phyloP scores from a whole-genome alignment of 1,139 yeast species.

The Suhomyces kunorum region DNA sequence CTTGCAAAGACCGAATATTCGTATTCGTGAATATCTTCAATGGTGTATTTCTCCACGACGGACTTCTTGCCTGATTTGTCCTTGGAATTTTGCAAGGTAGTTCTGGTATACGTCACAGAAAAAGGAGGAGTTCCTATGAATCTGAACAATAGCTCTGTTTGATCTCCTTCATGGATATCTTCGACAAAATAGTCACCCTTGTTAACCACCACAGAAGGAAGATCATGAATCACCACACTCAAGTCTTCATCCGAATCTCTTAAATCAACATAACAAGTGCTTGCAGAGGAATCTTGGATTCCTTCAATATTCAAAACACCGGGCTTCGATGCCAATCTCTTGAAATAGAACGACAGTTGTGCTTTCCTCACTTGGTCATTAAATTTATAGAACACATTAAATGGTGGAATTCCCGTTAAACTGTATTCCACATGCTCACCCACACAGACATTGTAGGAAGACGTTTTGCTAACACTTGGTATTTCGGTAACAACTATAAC shows the following conservation, averaged over 20 bases:
- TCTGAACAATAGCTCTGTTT: conserved; percentile 67
- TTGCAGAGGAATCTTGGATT: conserved; percentile 72
- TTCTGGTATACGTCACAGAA: conserved; percentile 55
- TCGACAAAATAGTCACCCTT: conserved; percentile 74
- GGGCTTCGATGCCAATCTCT: conserved; percentile 77
- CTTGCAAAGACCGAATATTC: conserved; percentile 75
- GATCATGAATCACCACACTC: conserved; percentile 62
- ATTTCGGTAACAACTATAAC: conserved; percentile 69
- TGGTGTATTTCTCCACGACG: conserved; percentile 75
- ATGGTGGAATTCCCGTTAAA: conserved; percentile 79
- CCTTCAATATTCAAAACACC: conserved; percentile 73
- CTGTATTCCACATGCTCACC: conserved; percentile 85
- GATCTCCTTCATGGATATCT: conserved; percentile 90
- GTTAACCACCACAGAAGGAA: conserved; percentile 88
- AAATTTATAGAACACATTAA: conserved; percentile 71
- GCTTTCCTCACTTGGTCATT: conserved; percentile 64
- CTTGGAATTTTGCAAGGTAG: conserved; percentile 41
- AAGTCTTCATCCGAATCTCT: conserved; percentile 46
- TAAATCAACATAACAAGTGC: conserved; percentile 66
- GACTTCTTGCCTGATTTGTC: conserved; percentile 33
- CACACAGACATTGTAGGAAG: conserved; percentile 68
- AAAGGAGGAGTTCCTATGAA: conserved; percentile 78
- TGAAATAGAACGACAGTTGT: conserved; percentile 52
- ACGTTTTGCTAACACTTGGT: conserved; percentile 54
- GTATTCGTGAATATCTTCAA: conserved; percentile 65